Evolutionary conservation across 2,329 filamentous ascomycete species (phyloP).

Genomic region (Sporothrix dimorphospora): DNA sequence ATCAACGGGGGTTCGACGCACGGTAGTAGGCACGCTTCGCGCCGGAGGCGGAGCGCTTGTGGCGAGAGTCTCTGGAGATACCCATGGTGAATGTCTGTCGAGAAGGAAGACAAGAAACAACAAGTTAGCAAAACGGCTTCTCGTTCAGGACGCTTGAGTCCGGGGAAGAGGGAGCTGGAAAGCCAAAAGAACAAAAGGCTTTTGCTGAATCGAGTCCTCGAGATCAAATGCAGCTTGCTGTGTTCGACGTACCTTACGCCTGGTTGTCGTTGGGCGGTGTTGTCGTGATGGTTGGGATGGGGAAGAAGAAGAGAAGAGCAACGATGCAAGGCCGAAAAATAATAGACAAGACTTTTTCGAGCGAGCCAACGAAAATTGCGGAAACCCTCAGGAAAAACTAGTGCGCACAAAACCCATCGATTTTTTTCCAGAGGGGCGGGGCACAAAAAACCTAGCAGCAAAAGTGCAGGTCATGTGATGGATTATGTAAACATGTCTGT

Average conservation of each 20-base stretch:
- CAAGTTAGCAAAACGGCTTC: background rate
- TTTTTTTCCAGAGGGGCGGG: conserved; percentile 29
- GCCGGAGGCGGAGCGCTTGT: conserved; percentile 99
- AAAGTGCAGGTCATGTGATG: background rate
- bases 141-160: background rate
- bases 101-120: conserved; percentile 30
- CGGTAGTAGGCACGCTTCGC: conserved; percentile 95
- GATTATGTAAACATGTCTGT: conserved; percentile 3
- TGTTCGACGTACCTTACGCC: conserved; percentile 32
- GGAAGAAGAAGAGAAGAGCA: conserved; percentile 24
- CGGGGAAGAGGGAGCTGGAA: background rate
- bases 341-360: conserved; percentile 27
- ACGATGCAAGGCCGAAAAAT: conserved; percentile 27
- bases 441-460: conserved; percentile 28
- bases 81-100: conserved; percentile 84
- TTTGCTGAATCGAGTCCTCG: background rate
- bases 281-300: conserved; percentile 30
- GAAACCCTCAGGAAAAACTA: conserved; percentile 32
- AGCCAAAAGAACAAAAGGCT: background rate
- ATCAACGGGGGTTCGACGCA: conserved; percentile 54
- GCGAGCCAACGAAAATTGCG: conserved; percentile 27
- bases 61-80: conserved; percentile 99
- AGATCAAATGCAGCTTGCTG: background rate
- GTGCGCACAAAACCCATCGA: conserved; percentile 33
- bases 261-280: conserved; percentile 31